Evolutionary conservation across 2,329 filamentous ascomycete genomes (phyloP).

Genomic region (Pyrenophora tritici-repentis): DNA sequence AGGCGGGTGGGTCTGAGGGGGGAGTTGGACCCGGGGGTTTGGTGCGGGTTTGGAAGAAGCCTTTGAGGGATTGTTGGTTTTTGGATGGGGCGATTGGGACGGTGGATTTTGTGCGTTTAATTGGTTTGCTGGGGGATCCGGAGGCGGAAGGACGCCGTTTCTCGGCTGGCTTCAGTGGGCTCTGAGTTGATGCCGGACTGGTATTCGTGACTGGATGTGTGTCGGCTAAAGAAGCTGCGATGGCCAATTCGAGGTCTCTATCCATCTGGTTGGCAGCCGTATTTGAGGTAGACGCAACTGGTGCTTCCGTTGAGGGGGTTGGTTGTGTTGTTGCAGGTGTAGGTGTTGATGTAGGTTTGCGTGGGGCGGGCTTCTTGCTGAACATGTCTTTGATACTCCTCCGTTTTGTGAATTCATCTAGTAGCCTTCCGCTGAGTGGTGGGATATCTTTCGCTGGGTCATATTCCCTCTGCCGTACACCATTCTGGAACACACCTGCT

Average conservation of each 20-base stretch:
- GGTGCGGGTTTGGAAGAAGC: conserved; percentile 67
- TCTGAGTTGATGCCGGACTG: conserved; percentile 6
- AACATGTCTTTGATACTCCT: conserved; percentile 95
- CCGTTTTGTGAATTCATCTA: conserved; percentile 85
- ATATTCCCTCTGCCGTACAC: conserved; percentile 70
- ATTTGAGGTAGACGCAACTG: not conserved
- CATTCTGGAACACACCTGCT: conserved; percentile 69
- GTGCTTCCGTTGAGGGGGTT: conserved; percentile 2
- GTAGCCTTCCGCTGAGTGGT: conserved; percentile 77
- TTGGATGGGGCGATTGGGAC: conserved; percentile 24
- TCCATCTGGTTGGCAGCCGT: conserved; percentile 10
- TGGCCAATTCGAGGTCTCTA: conserved; percentile 14
- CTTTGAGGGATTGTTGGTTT: conserved; percentile 69
- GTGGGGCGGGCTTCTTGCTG: conserved; percentile 44
- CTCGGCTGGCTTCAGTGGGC: conserved; percentile 32
- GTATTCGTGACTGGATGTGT: conserved; percentile 8
- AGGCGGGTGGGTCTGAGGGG: conserved; percentile 5
- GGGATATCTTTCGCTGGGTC: conserved; percentile 65
- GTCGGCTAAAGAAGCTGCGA: conserved; percentile 8
- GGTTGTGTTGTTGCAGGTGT: conserved; percentile 1
- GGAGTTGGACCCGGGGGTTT: conserved; percentile 14
- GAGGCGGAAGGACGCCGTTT: conserved; percentile 37
- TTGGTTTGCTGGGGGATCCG: conserved; percentile 24
- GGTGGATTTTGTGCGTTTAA: conserved; percentile 59
- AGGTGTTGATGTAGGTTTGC: conserved; percentile 11